These are phyloP conservation scores for Fusarium siculi DNA, from an alignment of 2,329 filamentous ascomycete species.

Conservation along the genomic window DNA sequence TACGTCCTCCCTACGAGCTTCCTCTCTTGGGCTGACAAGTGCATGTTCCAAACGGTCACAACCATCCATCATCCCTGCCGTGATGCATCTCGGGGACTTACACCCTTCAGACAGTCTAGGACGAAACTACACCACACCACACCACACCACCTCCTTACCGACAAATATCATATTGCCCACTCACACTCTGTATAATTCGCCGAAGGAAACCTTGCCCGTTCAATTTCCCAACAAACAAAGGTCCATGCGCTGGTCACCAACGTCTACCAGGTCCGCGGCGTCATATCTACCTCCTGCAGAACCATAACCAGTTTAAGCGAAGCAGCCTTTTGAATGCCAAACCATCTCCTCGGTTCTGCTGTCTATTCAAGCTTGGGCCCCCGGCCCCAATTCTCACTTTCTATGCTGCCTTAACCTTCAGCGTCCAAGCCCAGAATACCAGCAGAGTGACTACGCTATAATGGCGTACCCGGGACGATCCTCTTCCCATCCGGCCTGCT, in stretches of 20 bases:
- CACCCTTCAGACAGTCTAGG: not conserved
- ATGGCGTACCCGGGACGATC: slow-evolving; percentile 38
- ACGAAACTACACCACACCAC: not conserved
- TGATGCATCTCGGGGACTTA: not conserved
- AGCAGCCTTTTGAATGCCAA: slow-evolving; percentile 27
- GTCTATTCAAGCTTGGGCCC: slow-evolving; percentile 22
- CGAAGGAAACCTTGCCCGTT: not conserved
- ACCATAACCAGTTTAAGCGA: slow-evolving; percentile 1
- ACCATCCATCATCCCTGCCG: slow-evolving; percentile 1
- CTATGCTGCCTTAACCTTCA: slow-evolving; percentile 1
- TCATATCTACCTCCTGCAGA: slow-evolving; percentile 21
- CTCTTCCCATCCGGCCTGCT: slow-evolving; percentile 36
- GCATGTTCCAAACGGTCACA: slow-evolving; percentile 16
- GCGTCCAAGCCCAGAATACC: slow-evolving; percentile 18
- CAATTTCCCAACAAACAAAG: slow-evolving; percentile 5
- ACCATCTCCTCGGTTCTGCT: slow-evolving; percentile 24
- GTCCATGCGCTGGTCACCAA: slow-evolving; percentile 10
- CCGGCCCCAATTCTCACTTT: not conserved
- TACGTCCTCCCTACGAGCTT: not conserved
- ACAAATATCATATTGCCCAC: slow-evolving; percentile 6
- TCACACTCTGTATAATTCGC: not conserved
- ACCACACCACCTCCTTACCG: slow-evolving; percentile 11
- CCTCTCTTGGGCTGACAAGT: not conserved
- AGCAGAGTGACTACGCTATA: slow-evolving; percentile 34
- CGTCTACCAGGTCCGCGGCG: slow-evolving; percentile 13